A percentile compares a stretch with the other conserved stretches of the same genome.
Conservation (phyloP, 371 early-diverging fungal genomes). For the Nosema muscidifuracis region DNA sequence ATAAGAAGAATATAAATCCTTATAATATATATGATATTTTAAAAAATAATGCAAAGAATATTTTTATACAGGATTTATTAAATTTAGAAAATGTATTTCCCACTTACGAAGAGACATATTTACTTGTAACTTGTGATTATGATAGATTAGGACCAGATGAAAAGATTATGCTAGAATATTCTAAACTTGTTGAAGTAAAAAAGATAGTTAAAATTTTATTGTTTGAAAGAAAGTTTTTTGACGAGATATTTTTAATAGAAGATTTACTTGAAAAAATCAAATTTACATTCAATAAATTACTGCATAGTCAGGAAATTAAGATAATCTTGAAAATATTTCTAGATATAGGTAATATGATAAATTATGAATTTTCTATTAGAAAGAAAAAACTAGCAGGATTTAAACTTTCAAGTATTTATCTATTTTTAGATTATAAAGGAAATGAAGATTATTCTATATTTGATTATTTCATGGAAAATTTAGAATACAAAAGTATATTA, state of each 20-base stretch:
- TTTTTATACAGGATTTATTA: constrained; percentile 39
- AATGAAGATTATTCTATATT: constrained; percentile 30
- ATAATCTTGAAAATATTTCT: constrained; percentile 37
- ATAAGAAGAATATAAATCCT: constrained; percentile 29
- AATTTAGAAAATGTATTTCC: constrained; percentile 34
- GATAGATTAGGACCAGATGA: constrained; percentile 23
- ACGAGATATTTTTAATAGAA: constrained; percentile 27
- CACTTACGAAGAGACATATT: constrained; percentile 25
- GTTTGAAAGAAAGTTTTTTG: constrained; percentile 50
- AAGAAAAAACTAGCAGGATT: constrained; percentile 41
- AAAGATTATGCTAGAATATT: constrained; percentile 32
- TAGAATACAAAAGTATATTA: not conserved
- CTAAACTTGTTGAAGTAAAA: constrained; percentile 14
- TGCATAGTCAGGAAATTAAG: constrained; percentile 35
- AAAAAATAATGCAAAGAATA: constrained; percentile 11
- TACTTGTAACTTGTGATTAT: not conserved
- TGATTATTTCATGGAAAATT: constrained; percentile 27
- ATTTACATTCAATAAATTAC: constrained; percentile 12
- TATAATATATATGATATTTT: constrained; percentile 28
- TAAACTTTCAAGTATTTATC: constrained; percentile 36
- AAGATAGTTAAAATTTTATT: constrained; percentile 35
- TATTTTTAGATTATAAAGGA: constrained; percentile 38
- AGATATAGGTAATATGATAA: constrained; percentile 51
- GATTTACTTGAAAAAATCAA: constrained; percentile 7
- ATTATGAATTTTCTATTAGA: constrained; percentile 32